Evolutionary conservation across 1,139 yeast species (phyloP), one percentile per base, ranked within the genome.

Genomic region (Sugiyamaella grinbergsii): DNA sequence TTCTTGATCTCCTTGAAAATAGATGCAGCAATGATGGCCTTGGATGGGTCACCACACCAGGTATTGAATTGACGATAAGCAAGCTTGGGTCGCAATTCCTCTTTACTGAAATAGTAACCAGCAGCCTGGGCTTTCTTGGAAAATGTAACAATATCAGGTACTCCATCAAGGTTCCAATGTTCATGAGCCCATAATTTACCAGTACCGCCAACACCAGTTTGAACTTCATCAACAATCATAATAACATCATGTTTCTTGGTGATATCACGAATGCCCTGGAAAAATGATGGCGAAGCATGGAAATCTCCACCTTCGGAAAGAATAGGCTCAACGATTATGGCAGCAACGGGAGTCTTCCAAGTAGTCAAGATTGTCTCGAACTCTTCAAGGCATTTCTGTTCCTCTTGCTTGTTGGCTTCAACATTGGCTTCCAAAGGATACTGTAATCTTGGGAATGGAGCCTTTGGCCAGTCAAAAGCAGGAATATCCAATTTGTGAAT

Each of bases 241-340:
- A 84, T 75, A 47, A 85, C 80, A 54, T 80, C 85, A 68, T 83
- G 73, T 66, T 82, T 80, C 66, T 80, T 70, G 54, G 93, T 83
- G 61, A 86, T 68, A 60, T 81, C 83, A 68, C 91, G 81, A 60
- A 85, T 74, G 40, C 88, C 86, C 70, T 84, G 91, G 84, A 85
- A 85, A 71, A 84, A 86, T 36, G 71, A 78, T 26, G 80, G 76
- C 36, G 89, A 81, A 11, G 86, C 94, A 66, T 85, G 95, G 75
- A 85, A 85, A 71, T 85, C 94, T 67, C 94, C 94, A 67, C 94
- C 94, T 72, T 85, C 94, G 31, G 91, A 82, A 71, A 85, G 94
- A 57, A 86, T 81, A 56, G 94, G 94, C 72, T 85, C 94, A 51
- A 84, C 78, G 59, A 85, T 78, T 40, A 83, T 75, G 53, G 87